Base-by-base conservation (phyloP, 164 flowering plant species). In the Magnolia sinica region DNA sequence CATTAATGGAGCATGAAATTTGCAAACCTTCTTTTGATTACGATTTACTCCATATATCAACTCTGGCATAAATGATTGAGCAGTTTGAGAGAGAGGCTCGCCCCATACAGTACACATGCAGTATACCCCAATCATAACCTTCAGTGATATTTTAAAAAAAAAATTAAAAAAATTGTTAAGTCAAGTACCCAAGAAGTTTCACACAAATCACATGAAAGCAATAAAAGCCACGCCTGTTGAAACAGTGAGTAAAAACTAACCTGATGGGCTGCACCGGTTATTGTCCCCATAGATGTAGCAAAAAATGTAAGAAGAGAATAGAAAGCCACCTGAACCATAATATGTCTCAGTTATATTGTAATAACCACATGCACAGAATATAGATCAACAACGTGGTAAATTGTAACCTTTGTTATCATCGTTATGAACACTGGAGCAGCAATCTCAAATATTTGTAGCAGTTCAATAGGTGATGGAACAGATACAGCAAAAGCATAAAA, bases 21-120 rank as follows among this genome's bases (percentile, higher is more conserved):
- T 1, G 20, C 79, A 68, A 75, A 96, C 99, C 99, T 91, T 96
- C 55, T 71, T 16, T 82, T 94, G 85, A 85, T 79, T 94, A 68
- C 87, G 87, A 58, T 88, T 80, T 3, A 68, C 86, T 75, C 99
- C 99, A 85, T 85, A 89, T 50, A 96, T 79, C 81, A 92, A 86
- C 87, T 89, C 99, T 8, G 99, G 99, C 98, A 96, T 92, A 84
- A 93, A 96, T 64, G 99, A 91, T 78, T 96, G 98, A 23, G 99
- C 99, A 67, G 99, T 93, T 87, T 96, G 99, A 72, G 96, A 91
- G 64, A 96, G 95, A 58, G 99, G 98, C 78, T 94, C 98, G 59
- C 98, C 98, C 91, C 92, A 92, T 55, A 94, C 98, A 0, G 89
- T 80, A 82, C 92, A 93, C 90, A 92, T 88, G 77, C 89, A 64